Conservation (phyloP, 306 rosid species). For the barrel medic (Medicago truncatula) region MtrunA17r5.0-ANR NC_053044.1:45573001-45573500, state of each 20-base stretch:
- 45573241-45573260: not conserved
- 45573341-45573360: conserved; percentile 63
- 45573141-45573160: conserved; percentile 49
- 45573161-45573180: conserved; percentile 49
- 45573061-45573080: conserved; percentile 16
- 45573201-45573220: not conserved
- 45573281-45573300: not conserved
- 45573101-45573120: not conserved
- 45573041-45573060: conserved; percentile 33
- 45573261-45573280: not conserved
- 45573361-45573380: conserved; percentile 46
- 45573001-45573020: not conserved
- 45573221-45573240: not conserved
- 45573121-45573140: conserved; percentile 62
- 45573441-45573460: conserved; percentile 73
- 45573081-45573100: conserved; percentile 22
- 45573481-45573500: conserved; percentile 56
- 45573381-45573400: conserved; percentile 58
- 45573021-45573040: too few species aligned
- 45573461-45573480: conserved; percentile 73
- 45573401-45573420: conserved; percentile 50
- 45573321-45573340: not conserved
- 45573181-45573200: conserved; percentile 38
- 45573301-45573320: not conserved
- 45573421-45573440: conserved; percentile 62